phyloP scores from a whole-genome alignment of 2,329 filamentous ascomycete genomes.

The Torrubiella hemipterigena region DNA sequence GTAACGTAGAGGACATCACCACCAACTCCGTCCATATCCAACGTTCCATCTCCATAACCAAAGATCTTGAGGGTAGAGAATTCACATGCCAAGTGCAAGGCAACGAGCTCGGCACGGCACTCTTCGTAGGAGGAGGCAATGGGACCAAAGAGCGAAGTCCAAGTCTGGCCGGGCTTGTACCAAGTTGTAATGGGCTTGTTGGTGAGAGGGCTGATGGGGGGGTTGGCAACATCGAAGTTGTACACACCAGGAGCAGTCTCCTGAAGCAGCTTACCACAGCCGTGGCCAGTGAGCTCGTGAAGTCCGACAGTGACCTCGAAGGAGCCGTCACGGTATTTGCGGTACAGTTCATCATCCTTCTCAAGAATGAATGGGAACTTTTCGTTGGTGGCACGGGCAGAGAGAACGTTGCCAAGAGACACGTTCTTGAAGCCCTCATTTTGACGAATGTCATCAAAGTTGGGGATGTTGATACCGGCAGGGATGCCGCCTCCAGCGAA shows the following conservation, averaged over 20 bases:
- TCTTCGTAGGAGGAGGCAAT: conserved; percentile 87
- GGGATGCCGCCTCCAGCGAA: conserved; percentile 59
- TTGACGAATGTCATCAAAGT: conserved; percentile 69
- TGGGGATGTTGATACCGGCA: conserved; percentile 56
- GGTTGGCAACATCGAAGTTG: conserved; percentile 80
- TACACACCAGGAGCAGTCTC: conserved; percentile 71
- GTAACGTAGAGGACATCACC: conserved; percentile 80
- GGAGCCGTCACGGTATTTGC: conserved; percentile 71
- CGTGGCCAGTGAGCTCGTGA: conserved; percentile 78
- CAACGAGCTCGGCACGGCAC: conserved; percentile 86
- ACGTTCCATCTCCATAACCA: conserved; percentile 68
- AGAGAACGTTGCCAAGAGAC: conserved; percentile 83
- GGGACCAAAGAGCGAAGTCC: conserved; percentile 83
- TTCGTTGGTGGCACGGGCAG: conserved; percentile 84
- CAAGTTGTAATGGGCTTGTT: conserved; percentile 68
- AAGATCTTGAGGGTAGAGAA: conserved; percentile 85
- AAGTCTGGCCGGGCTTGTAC: conserved; percentile 94
- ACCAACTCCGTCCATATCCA: conserved; percentile 62
- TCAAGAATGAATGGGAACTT: conserved; percentile 81
- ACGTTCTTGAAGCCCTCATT: conserved; percentile 86
- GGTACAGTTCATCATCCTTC: conserved; percentile 64
- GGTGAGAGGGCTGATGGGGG: conserved; percentile 69
- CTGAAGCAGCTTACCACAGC: conserved; percentile 86
- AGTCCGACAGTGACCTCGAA: conserved; percentile 96
- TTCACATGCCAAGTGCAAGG: conserved; percentile 83